These are phyloP conservation scores for Mycena pura DNA, from an alignment of 768 basidiomycete genomes.

Conservation along the genomic window DNA sequence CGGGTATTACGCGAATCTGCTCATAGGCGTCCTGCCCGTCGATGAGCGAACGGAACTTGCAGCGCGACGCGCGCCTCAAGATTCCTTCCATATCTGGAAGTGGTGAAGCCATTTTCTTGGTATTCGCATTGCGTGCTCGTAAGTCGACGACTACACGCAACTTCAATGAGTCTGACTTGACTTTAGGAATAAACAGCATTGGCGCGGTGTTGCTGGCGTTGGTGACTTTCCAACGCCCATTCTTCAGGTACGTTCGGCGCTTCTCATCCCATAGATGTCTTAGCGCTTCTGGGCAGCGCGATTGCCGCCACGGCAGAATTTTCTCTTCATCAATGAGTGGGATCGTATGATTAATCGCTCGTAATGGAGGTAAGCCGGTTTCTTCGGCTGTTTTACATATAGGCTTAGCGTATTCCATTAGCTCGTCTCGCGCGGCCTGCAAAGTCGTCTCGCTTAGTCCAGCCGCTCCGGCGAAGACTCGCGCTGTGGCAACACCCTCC, in stretches of 20 bases:
- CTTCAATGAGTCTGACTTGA: neutral
- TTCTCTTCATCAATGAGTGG: conserved; percentile 34
- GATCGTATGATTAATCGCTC: conserved; percentile 34
- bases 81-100: neutral
- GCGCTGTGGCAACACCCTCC: neutral
- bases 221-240: neutral
- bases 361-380: conserved; percentile 32
- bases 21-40: conserved; percentile 49
- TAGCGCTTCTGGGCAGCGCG: conserved; percentile 29
- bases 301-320: conserved; percentile 31
- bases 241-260: neutral
- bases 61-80: neutral
- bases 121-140: neutral
- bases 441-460: neutral
- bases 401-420: conserved; percentile 8
- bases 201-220: neutral
- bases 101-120: neutral
- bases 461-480: neutral
- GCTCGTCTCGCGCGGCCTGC: neutral
- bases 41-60: neutral
- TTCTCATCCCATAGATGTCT: neutral
- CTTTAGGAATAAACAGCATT: neutral
- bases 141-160: neutral
- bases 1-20: conserved; percentile 39
- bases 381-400: conserved; percentile 29